Evolutionary conservation across 1,284 basidiomycete species (phyloP).

Genomic region (Melampsora americana): DNA sequence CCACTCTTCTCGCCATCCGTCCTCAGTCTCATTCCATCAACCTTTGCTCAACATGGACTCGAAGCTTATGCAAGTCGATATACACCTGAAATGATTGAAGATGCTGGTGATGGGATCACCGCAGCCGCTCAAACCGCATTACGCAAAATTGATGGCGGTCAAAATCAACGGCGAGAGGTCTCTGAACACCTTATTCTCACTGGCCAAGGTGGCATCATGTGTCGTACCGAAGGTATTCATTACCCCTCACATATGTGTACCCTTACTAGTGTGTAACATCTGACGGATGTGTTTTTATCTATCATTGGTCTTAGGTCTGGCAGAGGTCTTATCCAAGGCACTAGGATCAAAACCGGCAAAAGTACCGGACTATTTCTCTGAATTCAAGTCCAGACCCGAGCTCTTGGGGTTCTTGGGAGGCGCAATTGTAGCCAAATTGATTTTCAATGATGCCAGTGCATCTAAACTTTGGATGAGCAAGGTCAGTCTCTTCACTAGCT

Average conservation of each 20-base stretch:
- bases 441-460: constrained; percentile 31
- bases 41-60: constrained; percentile 37
- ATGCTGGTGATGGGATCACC: constrained; percentile 10
- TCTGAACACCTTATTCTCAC: constrained; percentile 26
- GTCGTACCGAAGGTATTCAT: constrained; percentile 38
- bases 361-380: constrained; percentile 43
- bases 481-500: constrained; percentile 9
- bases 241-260: background rate
- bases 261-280: background rate
- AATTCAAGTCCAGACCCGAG: constrained; percentile 41
- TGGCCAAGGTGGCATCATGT: constrained; percentile 30
- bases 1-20: constrained; percentile 33
- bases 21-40: constrained; percentile 21
- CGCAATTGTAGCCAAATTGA: constrained; percentile 34
- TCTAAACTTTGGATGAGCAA: constrained; percentile 42
- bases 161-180: constrained; percentile 31
- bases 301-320: constrained; percentile 11
- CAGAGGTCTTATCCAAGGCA: constrained; percentile 12
- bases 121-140: constrained; percentile 1
- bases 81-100: background rate
- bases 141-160: constrained; percentile 10
- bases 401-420: constrained; percentile 32
- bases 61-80: constrained; percentile 29
- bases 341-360: constrained; percentile 28
- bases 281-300: background rate